phyloP scores from a whole-genome alignment of 2,329 filamentous ascomycete species.

The Fusarium brevicatenulatum region DNA sequence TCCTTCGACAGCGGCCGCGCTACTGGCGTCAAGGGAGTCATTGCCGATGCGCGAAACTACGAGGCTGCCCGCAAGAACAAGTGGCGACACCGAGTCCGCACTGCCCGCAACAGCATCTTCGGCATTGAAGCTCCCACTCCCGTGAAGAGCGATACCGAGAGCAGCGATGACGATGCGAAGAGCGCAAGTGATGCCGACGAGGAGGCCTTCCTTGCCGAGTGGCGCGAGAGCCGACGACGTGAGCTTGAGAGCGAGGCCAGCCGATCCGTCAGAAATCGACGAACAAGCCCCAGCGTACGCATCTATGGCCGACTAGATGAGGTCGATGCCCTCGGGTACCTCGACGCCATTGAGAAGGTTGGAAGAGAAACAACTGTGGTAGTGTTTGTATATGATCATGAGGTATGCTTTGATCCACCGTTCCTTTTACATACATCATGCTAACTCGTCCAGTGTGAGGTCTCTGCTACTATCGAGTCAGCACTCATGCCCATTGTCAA shows the following conservation, averaged over 20 bases:
- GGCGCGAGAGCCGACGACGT: slow-evolving; percentile 81
- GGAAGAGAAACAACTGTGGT: slow-evolving; percentile 83
- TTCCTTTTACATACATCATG: neutral
- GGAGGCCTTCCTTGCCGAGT: slow-evolving; percentile 82
- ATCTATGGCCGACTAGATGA: slow-evolving; percentile 82
- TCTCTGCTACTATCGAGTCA: slow-evolving; percentile 81
- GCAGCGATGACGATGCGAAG: slow-evolving; percentile 56
- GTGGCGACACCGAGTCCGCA: slow-evolving; percentile 63
- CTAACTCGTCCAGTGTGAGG: slow-evolving; percentile 70
- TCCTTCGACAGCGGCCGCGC: slow-evolving; percentile 75
- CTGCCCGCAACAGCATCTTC: slow-evolving; percentile 66
- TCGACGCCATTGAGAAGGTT: slow-evolving; percentile 96
- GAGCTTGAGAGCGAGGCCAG: slow-evolving; percentile 76
- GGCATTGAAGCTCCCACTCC: slow-evolving; percentile 51
- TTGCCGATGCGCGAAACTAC: slow-evolving; percentile 83
- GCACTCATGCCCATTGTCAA: slow-evolving; percentile 80
- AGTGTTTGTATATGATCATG: slow-evolving; percentile 90
- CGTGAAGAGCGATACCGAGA: slow-evolving; percentile 57
- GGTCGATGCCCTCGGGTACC: slow-evolving; percentile 90
- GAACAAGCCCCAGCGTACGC: slow-evolving; percentile 79
- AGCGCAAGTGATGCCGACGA: slow-evolving; percentile 73
- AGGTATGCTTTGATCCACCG: slow-evolving; percentile 66
- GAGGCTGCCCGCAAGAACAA: slow-evolving; percentile 71
- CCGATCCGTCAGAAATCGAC: slow-evolving; percentile 67
- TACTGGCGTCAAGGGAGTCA: slow-evolving; percentile 87